Evolutionary conservation across 1,284 basidiomycete species (phyloP).

Genomic region (Puccinia polysora): DNA sequence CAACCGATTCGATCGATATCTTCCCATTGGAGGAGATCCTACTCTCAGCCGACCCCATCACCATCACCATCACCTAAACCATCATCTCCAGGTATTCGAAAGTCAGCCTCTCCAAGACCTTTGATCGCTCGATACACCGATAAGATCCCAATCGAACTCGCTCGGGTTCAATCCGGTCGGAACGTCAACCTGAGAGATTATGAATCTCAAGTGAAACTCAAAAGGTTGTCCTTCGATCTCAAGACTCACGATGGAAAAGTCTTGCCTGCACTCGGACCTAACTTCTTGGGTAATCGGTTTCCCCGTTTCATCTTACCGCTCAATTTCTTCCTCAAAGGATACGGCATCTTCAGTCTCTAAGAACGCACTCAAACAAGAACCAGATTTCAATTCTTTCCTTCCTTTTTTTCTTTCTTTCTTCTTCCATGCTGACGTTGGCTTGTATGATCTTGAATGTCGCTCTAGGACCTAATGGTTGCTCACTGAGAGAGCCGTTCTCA

Average conservation of each 20-base stretch:
- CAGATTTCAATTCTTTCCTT: background rate
- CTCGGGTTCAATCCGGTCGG: slow-evolving; percentile 37
- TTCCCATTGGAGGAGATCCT: too few relatives aligned
- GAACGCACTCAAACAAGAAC: too few relatives aligned
- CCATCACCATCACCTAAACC: too few relatives aligned
- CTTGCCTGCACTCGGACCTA: slow-evolving; percentile 15
- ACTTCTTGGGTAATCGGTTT: slow-evolving; percentile 41
- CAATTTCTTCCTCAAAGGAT: too few relatives aligned
- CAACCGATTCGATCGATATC: too few relatives aligned
- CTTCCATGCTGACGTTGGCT: too few relatives aligned
- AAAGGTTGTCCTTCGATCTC: slow-evolving; percentile 37
- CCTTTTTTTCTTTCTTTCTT: background rate
- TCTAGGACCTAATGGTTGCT: slow-evolving; percentile 42
- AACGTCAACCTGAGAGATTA: slow-evolving; percentile 39
- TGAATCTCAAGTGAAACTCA: slow-evolving; percentile 35
- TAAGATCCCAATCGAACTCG: slow-evolving; percentile 26
- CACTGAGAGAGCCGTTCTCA: slow-evolving; percentile 40
- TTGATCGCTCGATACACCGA: slow-evolving; percentile 29
- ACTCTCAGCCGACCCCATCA: too few relatives aligned
- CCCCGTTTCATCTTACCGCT: background rate
- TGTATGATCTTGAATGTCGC: too few relatives aligned
- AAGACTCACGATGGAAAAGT: slow-evolving; percentile 39
- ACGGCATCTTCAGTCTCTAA: background rate
- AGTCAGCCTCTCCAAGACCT: slow-evolving; percentile 1
- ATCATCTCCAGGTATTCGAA: background rate